phyloP scores from a whole-genome alignment of 1,139 yeast species.

The Dujonia santamariae region DNA sequence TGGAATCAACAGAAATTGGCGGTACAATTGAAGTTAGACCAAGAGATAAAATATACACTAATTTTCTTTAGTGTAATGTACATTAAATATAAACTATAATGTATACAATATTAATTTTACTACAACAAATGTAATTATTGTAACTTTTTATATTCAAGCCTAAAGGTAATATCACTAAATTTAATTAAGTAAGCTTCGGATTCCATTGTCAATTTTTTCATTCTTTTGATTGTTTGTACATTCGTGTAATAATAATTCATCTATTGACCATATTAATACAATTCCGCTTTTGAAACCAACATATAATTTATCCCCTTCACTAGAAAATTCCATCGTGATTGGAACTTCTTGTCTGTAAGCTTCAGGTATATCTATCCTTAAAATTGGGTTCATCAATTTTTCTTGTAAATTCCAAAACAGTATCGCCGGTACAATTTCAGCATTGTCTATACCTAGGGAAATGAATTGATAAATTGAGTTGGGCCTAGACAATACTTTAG shows the following conservation, averaged over 20 bases:
- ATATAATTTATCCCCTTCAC: constrained; percentile 19
- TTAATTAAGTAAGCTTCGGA: too few species aligned
- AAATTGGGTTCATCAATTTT: constrained; percentile 37
- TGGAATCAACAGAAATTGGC: constrained; percentile 38
- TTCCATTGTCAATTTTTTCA: too few species aligned
- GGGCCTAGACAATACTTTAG: constrained; percentile 21
- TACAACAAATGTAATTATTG: not conserved
- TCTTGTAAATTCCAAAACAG: constrained; percentile 54
- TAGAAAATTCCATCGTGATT: constrained; percentile 20
- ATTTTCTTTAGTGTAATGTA: constrained; percentile 25
- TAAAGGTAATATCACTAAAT: too few species aligned
- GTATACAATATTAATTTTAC: too few species aligned
- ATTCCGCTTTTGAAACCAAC: constrained; percentile 28
- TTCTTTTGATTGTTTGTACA: too few species aligned
- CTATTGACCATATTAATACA: constrained; percentile 18
- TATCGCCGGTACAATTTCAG: constrained; percentile 26
- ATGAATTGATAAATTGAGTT: constrained; percentile 42
- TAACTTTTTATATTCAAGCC: not conserved
- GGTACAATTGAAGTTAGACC: constrained; percentile 56
- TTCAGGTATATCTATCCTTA: constrained; percentile 12
- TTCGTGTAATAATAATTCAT: constrained; percentile 15
- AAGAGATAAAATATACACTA: constrained; percentile 47
- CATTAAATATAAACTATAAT: constrained; percentile 5
- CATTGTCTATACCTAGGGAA: constrained; percentile 36
- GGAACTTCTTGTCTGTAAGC: constrained; percentile 9